Base-by-base conservation (phyloP, 2,329 filamentous ascomycete species). In the Monascus ruber region DNA sequence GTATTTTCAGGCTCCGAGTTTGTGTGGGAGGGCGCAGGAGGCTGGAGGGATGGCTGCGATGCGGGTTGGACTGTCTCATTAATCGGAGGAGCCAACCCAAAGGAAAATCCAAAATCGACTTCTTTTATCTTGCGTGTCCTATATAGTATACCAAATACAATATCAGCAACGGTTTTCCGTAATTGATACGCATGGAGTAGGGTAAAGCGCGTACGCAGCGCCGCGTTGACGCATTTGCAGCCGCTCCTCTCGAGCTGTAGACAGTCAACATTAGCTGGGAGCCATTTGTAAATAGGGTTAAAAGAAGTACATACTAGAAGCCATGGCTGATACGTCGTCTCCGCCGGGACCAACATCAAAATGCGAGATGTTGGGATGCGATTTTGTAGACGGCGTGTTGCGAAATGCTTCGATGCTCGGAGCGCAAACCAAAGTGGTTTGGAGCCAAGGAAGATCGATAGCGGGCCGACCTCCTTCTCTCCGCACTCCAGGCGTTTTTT, bases 201-300 rank as follows among this genome's bases (percentile, higher is more conserved):
- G 42, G 34, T 41, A 39, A 43, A 43, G 48, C 52, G 58, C 69
- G 53, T 69, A 74, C 71, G 66, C 72, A 54, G 72, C 71, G 55
- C 72, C 72, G 52, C 72, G 72, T 58, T 73, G 68, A 58, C 72
- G 72, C 69, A 74, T 72, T 53, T 69, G 68, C 52, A 66, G 66
- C 52, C 70, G 69, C 60, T 74, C 71, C 52, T 70, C 64, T 56
- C 71, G 69, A 55, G 66, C 69, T 71, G 46, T 41, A 36, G 44
- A 35, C 33, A 37, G 5, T 10, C 24, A 40, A 37, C 33, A 26
- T 44, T 36, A 39, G 38, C 42, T 41, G 43, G 45, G 34, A 33
- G 46, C 35, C 31, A 35, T 35, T 38, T 33, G 25, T 24, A 11
- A 17, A 17, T 17, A 17, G 17, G 17, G 17, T 17, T 17, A 17